Evolutionary conservation across 148 eudicot species (phyloP).

Genomic region (Chenopodium berlandieri): DNA sequence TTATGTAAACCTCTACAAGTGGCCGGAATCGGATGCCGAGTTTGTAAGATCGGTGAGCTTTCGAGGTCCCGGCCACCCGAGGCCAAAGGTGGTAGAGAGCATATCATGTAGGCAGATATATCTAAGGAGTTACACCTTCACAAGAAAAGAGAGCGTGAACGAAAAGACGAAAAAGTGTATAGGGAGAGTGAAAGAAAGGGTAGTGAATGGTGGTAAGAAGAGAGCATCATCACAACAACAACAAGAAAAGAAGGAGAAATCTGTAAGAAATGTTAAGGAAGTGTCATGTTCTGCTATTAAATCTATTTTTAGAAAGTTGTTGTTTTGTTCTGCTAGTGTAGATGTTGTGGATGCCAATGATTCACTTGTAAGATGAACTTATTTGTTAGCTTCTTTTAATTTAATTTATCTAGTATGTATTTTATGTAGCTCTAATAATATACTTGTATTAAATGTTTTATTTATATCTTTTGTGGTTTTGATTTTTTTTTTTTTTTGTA

Average conservation of each 20-base stretch:
- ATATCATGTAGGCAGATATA: conserved; percentile 77
- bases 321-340: conserved; percentile 42
- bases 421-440: no score
- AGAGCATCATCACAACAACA: not conserved
- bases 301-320: conserved; percentile 33
- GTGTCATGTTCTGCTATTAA: conserved; percentile 38
- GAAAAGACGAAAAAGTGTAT: conserved; percentile 69
- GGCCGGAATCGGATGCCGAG: conserved; percentile 91
- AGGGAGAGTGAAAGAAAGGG: conserved; percentile 49
- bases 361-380: not conserved
- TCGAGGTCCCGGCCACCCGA: conserved; percentile 27
- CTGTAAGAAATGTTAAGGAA: conserved; percentile 10
- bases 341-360: conserved; percentile 34
- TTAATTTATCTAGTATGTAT: not conserved
- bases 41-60: conserved; percentile 54
- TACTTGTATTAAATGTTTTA: not conserved
- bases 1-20: conserved; percentile 72
- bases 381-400: not conserved
- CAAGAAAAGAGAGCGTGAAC: conserved; percentile 60
- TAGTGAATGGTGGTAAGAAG: conserved; percentile 27
- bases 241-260: not conserved
- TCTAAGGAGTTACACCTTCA: conserved; percentile 70
- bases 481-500: not conserved
- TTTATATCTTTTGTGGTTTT: not conserved
- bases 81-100: conserved; percentile 69